Base-by-base conservation (phyloP, 139 green algal genomes). In the Pseudopediastrum boryanum region DNA sequence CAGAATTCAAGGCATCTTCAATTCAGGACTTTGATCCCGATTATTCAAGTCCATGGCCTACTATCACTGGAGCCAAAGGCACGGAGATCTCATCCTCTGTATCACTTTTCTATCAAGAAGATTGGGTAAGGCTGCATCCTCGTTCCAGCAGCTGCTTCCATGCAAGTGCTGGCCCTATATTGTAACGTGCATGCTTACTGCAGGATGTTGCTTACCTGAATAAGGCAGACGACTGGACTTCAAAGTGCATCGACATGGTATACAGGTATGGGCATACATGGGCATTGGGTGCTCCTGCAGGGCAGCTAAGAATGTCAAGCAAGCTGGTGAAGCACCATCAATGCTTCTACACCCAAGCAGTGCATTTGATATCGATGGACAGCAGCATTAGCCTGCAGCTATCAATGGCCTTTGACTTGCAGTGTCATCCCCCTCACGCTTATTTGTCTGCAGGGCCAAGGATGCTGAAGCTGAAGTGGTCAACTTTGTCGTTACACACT, bases 191-290 rank as follows among this genome's bases (percentile, higher is more conserved):
- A 12, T 56, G 46, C n/a, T n/a, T n/a, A n/a, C 46, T 56, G 46
- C 16, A 56, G 46, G 16, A 56, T 2, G 9, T 64, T 27, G 13
- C 35, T 7, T 29, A 64, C 27, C 27, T 43, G 2, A 36, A 59
- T 12, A 44, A n/a, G 23, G 68, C 48, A 12, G 46, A 76, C 8
- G 68, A 76, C 68, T 76, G 44, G 43, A 76, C 2, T 5, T 46
- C n/a, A 29, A 62, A 31, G 43, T 76, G 68, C 12, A 76, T 76
- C 10, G 68, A 76, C 46, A 76, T 76, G 68, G n/a, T 63, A 5
- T 48, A 61, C 68, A 62, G n/a, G n/a, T n/a, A n/a, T n/a, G n/a
- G n/a, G n/a, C n/a, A n/a, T n/a, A n/a, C n/a, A n/a, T n/a, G n/a
- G n/a, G n/a, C n/a, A n/a, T n/a, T n/a, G n/a, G n/a, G n/a, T n/a